Conservation (phyloP, 2,329 filamentous ascomycete species). For the Clarireedia hainanense region DNA sequence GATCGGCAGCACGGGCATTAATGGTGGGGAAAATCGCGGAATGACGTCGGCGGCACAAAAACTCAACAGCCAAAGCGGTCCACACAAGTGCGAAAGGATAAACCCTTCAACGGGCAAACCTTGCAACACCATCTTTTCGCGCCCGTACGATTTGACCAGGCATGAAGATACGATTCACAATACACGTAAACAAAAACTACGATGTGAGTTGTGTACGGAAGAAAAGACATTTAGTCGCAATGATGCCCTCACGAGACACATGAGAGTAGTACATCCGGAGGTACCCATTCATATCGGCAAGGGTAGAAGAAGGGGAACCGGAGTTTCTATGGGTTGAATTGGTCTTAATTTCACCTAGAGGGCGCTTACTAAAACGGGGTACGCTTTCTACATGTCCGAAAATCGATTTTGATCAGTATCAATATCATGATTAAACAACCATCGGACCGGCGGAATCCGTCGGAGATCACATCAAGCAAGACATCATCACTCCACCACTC, state of each 20-base stretch:
- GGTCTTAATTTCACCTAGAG: too few species aligned
- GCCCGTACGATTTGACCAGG: slow-evolving; percentile 91
- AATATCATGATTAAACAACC: too few species aligned
- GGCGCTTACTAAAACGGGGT: too few species aligned
- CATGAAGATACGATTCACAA: slow-evolving; percentile 99
- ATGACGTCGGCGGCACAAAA: slow-evolving; percentile 44
- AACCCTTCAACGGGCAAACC: slow-evolving; percentile 94
- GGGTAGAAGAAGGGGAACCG: slow-evolving; percentile 29
- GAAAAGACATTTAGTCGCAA: slow-evolving; percentile 96
- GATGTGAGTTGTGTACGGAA: slow-evolving; percentile 86
- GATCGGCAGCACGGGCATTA: slow-evolving; percentile 29
- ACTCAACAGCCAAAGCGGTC: slow-evolving; percentile 82
- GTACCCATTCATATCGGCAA: slow-evolving; percentile 72
- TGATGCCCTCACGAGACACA: slow-evolving; percentile 88
- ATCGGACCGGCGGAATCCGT: too few species aligned
- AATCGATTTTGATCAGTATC: too few species aligned
- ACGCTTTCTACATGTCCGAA: too few species aligned
- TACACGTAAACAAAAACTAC: slow-evolving; percentile 85
- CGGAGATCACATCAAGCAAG: too few species aligned
- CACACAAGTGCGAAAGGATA: slow-evolving; percentile 85
- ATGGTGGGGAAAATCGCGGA: slow-evolving; percentile 14
- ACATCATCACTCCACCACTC: too few species aligned
- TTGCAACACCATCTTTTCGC: slow-evolving; percentile 88
- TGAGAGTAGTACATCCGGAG: slow-evolving; percentile 89
- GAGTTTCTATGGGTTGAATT: not conserved